These are phyloP conservation scores for Cladosporium sp. DNA, from an alignment of 2,329 filamentous ascomycete genomes.

Conservation along the genomic window DNA sequence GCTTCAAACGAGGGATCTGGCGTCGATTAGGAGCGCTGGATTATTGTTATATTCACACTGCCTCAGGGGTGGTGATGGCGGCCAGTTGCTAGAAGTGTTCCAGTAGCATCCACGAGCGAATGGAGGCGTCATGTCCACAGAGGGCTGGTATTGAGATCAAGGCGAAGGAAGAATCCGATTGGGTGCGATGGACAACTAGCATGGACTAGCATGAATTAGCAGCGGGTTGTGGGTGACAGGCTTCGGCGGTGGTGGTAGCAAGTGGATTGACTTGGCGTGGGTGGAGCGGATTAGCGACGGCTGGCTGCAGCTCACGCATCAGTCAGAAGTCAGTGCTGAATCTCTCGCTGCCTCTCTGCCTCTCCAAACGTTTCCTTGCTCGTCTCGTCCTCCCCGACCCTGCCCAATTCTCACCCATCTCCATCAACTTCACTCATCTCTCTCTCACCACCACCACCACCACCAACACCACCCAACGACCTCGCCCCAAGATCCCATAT, in stretches of 20 bases:
- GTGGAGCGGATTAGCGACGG: too few species aligned
- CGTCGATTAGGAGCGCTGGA: too few species aligned
- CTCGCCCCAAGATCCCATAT: neutral
- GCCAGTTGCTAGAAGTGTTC: slow-evolving; percentile 4
- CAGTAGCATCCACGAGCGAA: neutral
- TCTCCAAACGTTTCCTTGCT: slow-evolving; percentile 2
- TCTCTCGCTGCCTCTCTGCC: neutral
- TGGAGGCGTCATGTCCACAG: slow-evolving; percentile 6
- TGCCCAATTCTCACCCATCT: neutral
- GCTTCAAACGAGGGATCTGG: too few species aligned
- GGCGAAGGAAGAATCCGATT: too few species aligned
- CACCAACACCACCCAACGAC: slow-evolving; percentile 18
- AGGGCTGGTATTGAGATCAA: neutral
- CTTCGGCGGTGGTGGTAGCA: too few species aligned
- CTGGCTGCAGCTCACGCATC: too few species aligned
- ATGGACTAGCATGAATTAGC: too few species aligned
- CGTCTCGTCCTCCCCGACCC: neutral
- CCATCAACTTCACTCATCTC: neutral
- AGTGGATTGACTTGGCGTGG: too few species aligned
- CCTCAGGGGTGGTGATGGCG: slow-evolving; percentile 1
- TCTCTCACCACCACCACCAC: slow-evolving; percentile 10
- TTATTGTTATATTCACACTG: too few species aligned
- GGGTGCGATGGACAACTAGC: too few species aligned
- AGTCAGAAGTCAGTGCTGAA: too few species aligned
- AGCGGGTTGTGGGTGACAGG: too few species aligned